Base-by-base conservation (phyloP, 2,329 filamentous ascomycete genomes). In the Triangularia verruculosa region DNA sequence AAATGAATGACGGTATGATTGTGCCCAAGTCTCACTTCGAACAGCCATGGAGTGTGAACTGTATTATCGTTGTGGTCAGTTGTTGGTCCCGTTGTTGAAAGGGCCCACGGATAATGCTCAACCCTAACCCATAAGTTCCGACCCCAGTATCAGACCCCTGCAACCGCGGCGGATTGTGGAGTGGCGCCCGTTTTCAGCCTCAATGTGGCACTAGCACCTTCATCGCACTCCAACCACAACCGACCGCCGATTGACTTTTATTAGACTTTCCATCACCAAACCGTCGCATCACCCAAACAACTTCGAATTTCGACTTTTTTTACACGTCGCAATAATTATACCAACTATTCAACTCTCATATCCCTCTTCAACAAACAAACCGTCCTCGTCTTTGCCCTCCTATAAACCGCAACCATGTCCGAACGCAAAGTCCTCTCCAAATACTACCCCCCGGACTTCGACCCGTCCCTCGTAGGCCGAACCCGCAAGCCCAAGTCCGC, bases 391-490 rank as follows among this genome's bases (percentile, higher is more conserved):
- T 22, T 28, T 17, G 13, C 24, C 24, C 47, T 24, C 32, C 17
- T 24, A 11, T 25, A 27, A 55, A 59, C 63, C 63, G 64, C 61
- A 68, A 72, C 65, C 58, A 79, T 79, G 78, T 79, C 78, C 64
- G 78, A 79, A 66, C 78, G 78, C 67, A 79, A 79, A 73, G 78
- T 79, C 47, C 69, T 79, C 54, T 72, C 67, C 24, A 74, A 74
- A 63, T 73, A 74, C 70, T 75, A 74, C 71, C 86, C 86, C 78
- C 90, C 77, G 80, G 92, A 98, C 76, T 99, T 98, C 77, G 95
- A 99, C 77, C 94, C 94, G 12, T 87, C 87, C 25, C 88, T 90
- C 72, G 86, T 98, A 77, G 83, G 84, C 25, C 87, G 91, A 17
- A 84, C 84, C 53, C 88, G 86, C 66, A 88, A 80, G 27, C 86